Percentiles rank a stretch among this genome's conserved stretches.
These are phyloP conservation scores for Grosmannia clavigera DNA, from an alignment of 2,329 filamentous ascomycete genomes.

Conservation along the genomic window DNA sequence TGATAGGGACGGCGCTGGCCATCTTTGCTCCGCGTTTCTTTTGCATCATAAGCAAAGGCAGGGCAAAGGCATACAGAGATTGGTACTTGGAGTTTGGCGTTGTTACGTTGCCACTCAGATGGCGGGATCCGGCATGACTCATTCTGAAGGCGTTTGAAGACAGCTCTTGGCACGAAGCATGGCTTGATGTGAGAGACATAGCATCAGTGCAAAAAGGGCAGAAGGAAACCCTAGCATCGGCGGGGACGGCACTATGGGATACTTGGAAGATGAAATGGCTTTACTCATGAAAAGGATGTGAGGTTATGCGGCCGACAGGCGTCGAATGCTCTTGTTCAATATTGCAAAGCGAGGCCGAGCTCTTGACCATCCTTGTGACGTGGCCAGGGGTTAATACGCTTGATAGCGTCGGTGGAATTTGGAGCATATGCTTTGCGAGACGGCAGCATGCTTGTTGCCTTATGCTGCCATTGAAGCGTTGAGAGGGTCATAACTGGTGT, in stretches of 20 bases:
- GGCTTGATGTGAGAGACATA: not conserved
- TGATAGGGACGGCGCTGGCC: not conserved
- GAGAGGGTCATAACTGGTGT: not conserved
- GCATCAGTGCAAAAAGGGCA: not conserved
- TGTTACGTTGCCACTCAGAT: not conserved
- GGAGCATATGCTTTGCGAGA: not conserved
- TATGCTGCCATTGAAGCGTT: not conserved
- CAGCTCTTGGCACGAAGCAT: not conserved
- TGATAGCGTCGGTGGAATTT: not conserved
- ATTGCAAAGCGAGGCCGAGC: not conserved
- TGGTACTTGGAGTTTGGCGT: not conserved
- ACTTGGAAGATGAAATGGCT: not conserved
- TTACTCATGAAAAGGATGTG: not conserved
- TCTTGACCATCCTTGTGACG: not conserved
- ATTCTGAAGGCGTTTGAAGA: slow-evolving; percentile 5
- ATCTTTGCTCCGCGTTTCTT: not conserved
- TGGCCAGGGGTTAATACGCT: not conserved
- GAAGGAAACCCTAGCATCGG: not conserved
- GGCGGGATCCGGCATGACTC: not conserved
- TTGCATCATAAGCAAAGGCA: not conserved
- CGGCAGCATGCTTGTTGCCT: not conserved
- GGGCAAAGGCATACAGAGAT: not conserved
- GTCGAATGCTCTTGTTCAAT: not conserved
- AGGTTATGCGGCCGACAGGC: not conserved
- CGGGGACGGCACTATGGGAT: not conserved